Evolutionary conservation across 73 alveolate genomes (phyloP), one percentile per base, ranked within the genome.

Genomic region (Tetrahymena thermophila): DNA sequence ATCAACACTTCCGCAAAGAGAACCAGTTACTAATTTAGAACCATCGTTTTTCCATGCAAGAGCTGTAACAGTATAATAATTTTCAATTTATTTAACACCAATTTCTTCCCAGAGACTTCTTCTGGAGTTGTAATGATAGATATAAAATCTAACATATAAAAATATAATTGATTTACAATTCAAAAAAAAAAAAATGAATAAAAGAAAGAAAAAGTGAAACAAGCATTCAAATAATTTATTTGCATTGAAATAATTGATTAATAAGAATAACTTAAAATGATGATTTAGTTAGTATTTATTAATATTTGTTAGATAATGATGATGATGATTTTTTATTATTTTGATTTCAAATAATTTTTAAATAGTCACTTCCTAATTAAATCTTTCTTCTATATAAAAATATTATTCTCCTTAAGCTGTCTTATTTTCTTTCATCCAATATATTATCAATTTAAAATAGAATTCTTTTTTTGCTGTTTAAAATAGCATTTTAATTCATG

Each of bases 11-110:
- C 99, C 99, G 93, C 99, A 98, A 89, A 99, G 97, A 58, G 99
- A 98, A 25, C 99, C 99, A 35, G 99, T 99, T 89, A 98, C 99
- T 93, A 99, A 96, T 57, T 98, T 98, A 34, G 99, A 98, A 94
- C 99, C 99, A 94, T 99, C 99, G 85, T 98, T 98, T 85, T 99
- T 99, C 99, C 99, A 99, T 43, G 99, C 97, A 55, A 99, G 96
- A 21, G 99, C 99, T 14, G 99, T 99, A 34, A 99, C 99, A 16
- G 99, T 95, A 98, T 99, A 99, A 96, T 98, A 98, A 97, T 99
- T 99, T 94, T 99, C 99, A 37, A 99, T 98, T 94, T 97, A 97
- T 96, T 98, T 98, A 95, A 97, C 96, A 95, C 99, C 98, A 94
- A 97, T 96, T 93, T 99, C 99, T 94, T 98, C 99, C 99, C 99